Evolutionary conservation across 2,329 filamentous ascomycete genomes (phyloP), one percentile per base, ranked within the genome.

Genomic region (Aureobasidium sp.): DNA sequence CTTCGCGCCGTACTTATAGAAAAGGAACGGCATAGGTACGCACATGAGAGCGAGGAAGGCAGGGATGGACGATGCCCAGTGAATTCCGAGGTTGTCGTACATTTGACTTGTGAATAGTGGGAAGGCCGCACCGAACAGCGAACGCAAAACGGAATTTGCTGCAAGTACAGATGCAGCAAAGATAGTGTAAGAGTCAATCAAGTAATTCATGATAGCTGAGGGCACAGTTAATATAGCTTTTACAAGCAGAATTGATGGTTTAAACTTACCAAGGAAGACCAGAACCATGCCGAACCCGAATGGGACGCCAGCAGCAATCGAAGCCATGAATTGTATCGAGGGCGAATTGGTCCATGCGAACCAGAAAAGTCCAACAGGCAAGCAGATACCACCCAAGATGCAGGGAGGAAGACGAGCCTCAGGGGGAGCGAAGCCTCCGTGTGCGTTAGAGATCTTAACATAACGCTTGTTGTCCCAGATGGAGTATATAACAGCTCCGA

Each of bases 131-230:
- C 89, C 90, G 65, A 87, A 88, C 9, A 91, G 78, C 0, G 88
- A 92, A 67, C 91, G 86, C 41, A 95, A 76, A 70, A 95, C 88
- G 0, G 89, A 89, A 74, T 92, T 90, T 52, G 87, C 88, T 2
- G 89, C 89, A 9, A 92, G 77, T 0, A 87, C 88, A 0, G 86
- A 89, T 0, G 89, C 89, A 0, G 90, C 89, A 65, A 87, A 93
- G 67, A 92, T 87, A 57, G 87, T 86, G 69, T 75, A 86, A 6
- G 84, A 76, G 68, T 89, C 87, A 64, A 89, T 15, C 5, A 41
- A 20, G 39, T 41, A 20, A 73, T 84, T 87, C 70, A 85, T 80
- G 50, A 85, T 74, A 5, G 29, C 48, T 20, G 20, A 20, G 20
- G 20, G 20, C 20, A 12, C 5, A 42, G 26, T 57, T 61, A 41